phyloP scores from a whole-genome alignment of 306 rosid species.

The Rosa multiflora region DNA sequence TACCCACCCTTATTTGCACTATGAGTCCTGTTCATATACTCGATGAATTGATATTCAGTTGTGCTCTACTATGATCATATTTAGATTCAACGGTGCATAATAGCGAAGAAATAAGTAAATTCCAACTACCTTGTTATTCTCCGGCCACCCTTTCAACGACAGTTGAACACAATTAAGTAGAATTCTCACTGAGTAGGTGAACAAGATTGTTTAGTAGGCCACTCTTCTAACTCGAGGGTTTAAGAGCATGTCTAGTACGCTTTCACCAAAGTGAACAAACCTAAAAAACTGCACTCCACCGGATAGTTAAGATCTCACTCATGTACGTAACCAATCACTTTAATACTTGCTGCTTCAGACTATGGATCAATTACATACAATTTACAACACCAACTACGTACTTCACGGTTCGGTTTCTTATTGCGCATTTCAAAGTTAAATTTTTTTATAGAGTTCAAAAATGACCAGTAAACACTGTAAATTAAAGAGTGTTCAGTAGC shows the following conservation, averaged over 20 bases:
- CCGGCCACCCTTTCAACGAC: too few species aligned
- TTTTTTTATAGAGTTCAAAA: background rate
- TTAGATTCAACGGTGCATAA: too few species aligned
- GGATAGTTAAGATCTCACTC: too few species aligned
- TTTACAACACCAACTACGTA: background rate
- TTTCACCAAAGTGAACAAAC: background rate
- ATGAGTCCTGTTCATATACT: too few species aligned
- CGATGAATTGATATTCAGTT: too few species aligned
- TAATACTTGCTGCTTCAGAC: too few species aligned
- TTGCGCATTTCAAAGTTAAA: background rate
- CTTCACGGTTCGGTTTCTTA: background rate
- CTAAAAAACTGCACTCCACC: background rate
- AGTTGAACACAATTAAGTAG: too few species aligned
- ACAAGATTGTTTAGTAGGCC: background rate
- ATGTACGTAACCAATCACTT: background rate
- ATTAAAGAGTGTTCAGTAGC: background rate
- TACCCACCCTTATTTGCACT: background rate
- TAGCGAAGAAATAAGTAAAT: too few species aligned
- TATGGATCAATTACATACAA: too few species aligned
- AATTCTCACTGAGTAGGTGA: too few species aligned
- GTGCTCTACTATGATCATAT: too few species aligned
- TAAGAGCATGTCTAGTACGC: background rate
- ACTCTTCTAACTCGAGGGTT: background rate
- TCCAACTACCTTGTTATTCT: too few species aligned
- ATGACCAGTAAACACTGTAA: background rate